Percentiles rank a stretch among this genome's conserved stretches.
phyloP scores from a whole-genome alignment of 1,284 basidiomycete species.

The Cystobasidium slooffiae region DNA sequence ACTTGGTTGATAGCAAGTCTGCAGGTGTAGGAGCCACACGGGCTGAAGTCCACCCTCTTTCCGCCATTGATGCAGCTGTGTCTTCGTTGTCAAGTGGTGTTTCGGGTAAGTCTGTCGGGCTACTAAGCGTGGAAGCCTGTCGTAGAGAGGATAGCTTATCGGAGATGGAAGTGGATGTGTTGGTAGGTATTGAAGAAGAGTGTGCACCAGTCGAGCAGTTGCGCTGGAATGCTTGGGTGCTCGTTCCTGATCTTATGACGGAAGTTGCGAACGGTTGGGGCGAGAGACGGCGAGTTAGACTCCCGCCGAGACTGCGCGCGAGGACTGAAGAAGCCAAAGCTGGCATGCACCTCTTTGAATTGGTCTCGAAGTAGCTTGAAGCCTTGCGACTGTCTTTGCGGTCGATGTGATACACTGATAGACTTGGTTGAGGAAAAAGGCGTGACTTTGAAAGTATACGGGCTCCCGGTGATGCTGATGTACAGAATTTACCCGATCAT shows the following conservation, averaged over 20 bases:
- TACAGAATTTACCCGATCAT: too few species aligned
- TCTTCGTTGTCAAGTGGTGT: not conserved
- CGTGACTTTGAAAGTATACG: too few species aligned
- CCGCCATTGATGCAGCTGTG: conserved; percentile 17
- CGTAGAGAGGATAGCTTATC: too few species aligned
- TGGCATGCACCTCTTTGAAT: conserved; percentile 5
- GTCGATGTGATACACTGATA: not conserved
- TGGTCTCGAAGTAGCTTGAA: not conserved
- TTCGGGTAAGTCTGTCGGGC: not conserved
- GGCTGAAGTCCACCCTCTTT: conserved; percentile 11
- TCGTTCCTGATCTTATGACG: not conserved
- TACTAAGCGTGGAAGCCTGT: not conserved
- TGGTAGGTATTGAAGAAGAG: not conserved
- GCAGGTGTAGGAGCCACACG: conserved; percentile 40
- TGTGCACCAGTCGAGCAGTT: conserved; percentile 16
- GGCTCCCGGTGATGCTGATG: too few species aligned
- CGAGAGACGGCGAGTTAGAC: not conserved
- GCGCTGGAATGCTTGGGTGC: not conserved
- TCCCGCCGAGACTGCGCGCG: conserved; percentile 8
- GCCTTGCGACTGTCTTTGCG: not conserved
- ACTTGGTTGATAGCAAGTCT: conserved; percentile 41
- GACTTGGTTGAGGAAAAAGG: not conserved
- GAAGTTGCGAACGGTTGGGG: conserved; percentile 4
- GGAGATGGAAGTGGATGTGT: not conserved
- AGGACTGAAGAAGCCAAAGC: not conserved